Conservation (phyloP, 169 alveolate species). For the Blepharisma undulans region DNA sequence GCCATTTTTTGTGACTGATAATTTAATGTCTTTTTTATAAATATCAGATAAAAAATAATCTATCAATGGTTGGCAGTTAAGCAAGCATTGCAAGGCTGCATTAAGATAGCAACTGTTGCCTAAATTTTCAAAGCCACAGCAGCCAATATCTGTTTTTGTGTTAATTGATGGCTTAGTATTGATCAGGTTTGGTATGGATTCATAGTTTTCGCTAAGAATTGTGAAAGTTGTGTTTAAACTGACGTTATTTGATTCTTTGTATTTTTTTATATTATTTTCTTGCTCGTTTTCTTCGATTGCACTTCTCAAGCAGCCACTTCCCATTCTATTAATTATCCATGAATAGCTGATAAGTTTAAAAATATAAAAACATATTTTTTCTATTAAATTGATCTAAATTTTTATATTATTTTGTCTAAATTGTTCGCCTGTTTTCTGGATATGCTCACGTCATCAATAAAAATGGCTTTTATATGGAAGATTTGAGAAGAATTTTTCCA, state of each 20-base stretch:
- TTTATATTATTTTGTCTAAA: too few relatives aligned
- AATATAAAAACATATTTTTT: too few relatives aligned
- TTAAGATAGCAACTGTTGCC: conserved; percentile 85
- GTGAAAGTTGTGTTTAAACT: background rate
- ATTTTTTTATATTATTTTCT: too few relatives aligned
- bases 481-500: background rate
- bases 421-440: background rate
- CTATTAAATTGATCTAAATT: too few relatives aligned
- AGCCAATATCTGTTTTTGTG: background rate
- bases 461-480: background rate
- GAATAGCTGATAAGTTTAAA: too few relatives aligned
- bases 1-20: conserved; percentile 61
- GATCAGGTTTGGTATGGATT: background rate
- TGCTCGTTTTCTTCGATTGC: background rate
- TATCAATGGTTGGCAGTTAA: conserved; percentile 64
- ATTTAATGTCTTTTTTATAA: conserved; percentile 53
- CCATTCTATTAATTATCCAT: background rate
- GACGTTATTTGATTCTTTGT: background rate
- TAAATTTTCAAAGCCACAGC: conserved; percentile 68
- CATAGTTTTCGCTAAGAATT: background rate
- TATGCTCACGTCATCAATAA: background rate
- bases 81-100: conserved; percentile 73
- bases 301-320: background rate
- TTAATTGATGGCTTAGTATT: too few relatives aligned
- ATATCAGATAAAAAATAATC: conserved; percentile 63